Base-by-base conservation (phyloP, 441 rosid species). In the Eruca vesicaria region DNA sequence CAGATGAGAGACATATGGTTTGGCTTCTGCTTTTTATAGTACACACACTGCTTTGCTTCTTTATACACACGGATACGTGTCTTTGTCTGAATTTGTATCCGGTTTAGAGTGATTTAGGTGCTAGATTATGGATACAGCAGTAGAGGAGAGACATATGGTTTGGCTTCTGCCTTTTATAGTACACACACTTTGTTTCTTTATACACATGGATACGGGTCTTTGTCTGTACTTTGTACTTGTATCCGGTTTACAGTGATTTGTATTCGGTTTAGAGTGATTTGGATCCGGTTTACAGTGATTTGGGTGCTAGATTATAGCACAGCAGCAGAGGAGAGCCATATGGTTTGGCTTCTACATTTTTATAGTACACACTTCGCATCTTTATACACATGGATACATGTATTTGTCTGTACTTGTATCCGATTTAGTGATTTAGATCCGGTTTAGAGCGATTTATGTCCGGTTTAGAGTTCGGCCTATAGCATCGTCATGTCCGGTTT, bases 151-250 rank as follows among this genome's bases (percentile, higher is more conserved):
- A 11, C 14, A 36, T 8, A 36, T 36, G 41, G 41, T 36, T 9
- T 9, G 12, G 41, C 41, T 36, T 36, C 41, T 9, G 10, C 41
- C 10, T 36, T 9, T 36, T 36, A 36, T 36, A 43, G 52, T 18
- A 62, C 66, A 48, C n/a, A 32, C 56, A 14, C 55, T 61, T 21
- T n/a, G 59, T 36, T 58, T 74, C 60, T 45, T 45, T 45, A 20
- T 12, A 16, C 58, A 41, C 33, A 66, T 35, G 12, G 67, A 7
- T 50, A 55, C 57, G 79, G 57, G 74, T 68, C 33, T 68, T 26
- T 7, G 7, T 62, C 52, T 19, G 29, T 58, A 19, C 53, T 55
- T 31, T 19, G 29, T 58, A 19, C 53, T 55, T 31, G 28, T 2
- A 15, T 6, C 52, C 52, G 52, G 52, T 41, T 45, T 45, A 5